These are phyloP conservation scores for Neofusicoccum ribis DNA, from an alignment of 2,329 filamentous ascomycete genomes.

Conservation along the genomic window DNA sequence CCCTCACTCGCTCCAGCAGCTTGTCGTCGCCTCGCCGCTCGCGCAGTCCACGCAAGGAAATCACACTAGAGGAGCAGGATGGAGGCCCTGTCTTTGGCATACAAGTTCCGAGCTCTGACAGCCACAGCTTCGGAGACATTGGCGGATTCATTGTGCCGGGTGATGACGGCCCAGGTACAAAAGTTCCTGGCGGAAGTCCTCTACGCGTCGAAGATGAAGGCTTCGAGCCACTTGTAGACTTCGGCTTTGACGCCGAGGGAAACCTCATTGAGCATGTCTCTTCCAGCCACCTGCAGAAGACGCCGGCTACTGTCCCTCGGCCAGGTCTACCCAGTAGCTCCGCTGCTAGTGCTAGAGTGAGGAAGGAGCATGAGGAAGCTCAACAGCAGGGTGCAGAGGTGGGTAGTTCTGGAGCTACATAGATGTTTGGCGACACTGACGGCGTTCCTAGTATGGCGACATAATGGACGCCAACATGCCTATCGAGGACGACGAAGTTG, in stretches of 20 bases:
- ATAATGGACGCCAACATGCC: conserved; percentile 35
- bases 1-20: conserved; percentile 24
- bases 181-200: not conserved
- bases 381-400: conserved; percentile 37
- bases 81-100: conserved; percentile 32
- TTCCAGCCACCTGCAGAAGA: conserved; percentile 22
- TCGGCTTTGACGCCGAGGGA: conserved; percentile 63
- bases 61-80: not conserved
- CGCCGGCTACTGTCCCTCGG: conserved; percentile 23
- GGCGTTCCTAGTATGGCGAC: conserved; percentile 22
- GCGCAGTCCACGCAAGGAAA: not conserved
- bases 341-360: conserved; percentile 42
- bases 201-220: conserved; percentile 34
- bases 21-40: not conserved
- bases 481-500: conserved; percentile 30
- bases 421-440: not conserved
- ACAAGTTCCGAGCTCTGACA: conserved; percentile 51
- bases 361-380: conserved; percentile 46
- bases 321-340: conserved; percentile 30
- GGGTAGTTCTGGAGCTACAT: conserved; percentile 23
- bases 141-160: conserved; percentile 44
- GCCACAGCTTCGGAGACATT: conserved; percentile 27
- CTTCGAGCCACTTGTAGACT: conserved; percentile 54
- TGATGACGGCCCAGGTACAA: conserved; percentile 40
- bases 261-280: conserved; percentile 53